Conservation (phyloP, 2,329 filamentous ascomycete species). For the Hysterium pulicare region DNA sequence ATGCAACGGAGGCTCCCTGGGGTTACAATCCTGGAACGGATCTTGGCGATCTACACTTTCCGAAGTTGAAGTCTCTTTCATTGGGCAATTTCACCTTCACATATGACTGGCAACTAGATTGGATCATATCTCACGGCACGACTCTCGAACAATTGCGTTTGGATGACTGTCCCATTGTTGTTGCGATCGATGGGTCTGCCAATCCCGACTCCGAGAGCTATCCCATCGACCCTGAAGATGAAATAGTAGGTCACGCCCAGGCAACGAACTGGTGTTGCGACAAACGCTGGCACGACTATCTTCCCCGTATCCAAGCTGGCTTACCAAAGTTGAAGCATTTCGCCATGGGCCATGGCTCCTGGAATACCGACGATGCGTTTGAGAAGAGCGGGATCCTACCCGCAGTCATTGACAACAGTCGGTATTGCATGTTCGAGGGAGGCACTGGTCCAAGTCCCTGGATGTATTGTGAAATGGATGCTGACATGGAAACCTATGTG, state of each 20-base stretch:
- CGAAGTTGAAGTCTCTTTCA: slow-evolving; percentile 38
- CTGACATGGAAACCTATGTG: too few species aligned
- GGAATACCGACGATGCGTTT: too few species aligned
- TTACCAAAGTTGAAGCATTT: slow-evolving; percentile 12
- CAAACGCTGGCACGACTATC: slow-evolving; percentile 11
- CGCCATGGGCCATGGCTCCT: too few species aligned
- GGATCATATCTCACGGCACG: slow-evolving; percentile 40
- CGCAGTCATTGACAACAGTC: too few species aligned
- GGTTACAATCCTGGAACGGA: background rate
- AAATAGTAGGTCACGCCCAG: too few species aligned
- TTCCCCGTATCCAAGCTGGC: slow-evolving; percentile 8
- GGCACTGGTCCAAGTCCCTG: too few species aligned
- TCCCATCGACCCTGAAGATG: slow-evolving; percentile 2
- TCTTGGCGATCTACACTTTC: slow-evolving; percentile 24
- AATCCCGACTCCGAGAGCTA: background rate
- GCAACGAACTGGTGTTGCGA: slow-evolving; percentile 1
- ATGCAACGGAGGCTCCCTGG: too few species aligned
- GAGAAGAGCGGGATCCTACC: too few species aligned
- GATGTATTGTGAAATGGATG: too few species aligned
- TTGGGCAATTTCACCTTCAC: slow-evolving; percentile 44
- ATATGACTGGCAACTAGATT: slow-evolving; percentile 47
- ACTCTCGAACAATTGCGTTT: slow-evolving; percentile 44
- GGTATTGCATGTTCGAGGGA: too few species aligned
- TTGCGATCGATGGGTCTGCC: slow-evolving; percentile 3
- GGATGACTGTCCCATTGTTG: slow-evolving; percentile 43